Conservation (phyloP, 768 basidiomycete genomes). For the Pholiota conissans region DNA sequence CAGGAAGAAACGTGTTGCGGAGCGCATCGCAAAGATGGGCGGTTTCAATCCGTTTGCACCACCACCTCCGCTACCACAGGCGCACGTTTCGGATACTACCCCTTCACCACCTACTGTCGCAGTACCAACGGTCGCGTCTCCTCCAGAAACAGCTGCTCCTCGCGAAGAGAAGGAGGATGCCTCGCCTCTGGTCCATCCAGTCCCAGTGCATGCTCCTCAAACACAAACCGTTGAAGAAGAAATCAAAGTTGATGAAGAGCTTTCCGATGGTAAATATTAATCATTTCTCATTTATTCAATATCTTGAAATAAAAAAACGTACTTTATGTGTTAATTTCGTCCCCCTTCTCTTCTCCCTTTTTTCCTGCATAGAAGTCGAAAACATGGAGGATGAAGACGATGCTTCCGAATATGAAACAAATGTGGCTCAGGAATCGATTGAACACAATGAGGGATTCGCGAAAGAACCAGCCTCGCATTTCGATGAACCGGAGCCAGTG, state of each 20-base stretch:
- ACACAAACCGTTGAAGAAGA: slow-evolving; percentile 10
- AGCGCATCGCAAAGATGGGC: slow-evolving; percentile 65
- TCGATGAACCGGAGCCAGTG: background rate
- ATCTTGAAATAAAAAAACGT: slow-evolving; percentile 16
- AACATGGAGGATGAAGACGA: slow-evolving; percentile 16
- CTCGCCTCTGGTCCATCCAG: background rate
- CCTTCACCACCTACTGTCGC: slow-evolving; percentile 13
- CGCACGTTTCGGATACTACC: slow-evolving; percentile 7
- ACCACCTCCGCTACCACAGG: slow-evolving; percentile 24
- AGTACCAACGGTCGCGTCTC: background rate
- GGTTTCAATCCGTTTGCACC: slow-evolving; percentile 62
- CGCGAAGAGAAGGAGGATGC: background rate
- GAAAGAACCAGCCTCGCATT: background rate
- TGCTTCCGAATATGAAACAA: slow-evolving; percentile 6
- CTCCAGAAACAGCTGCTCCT: background rate
- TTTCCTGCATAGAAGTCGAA: slow-evolving; percentile 18
- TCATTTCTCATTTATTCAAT: slow-evolving; percentile 19
- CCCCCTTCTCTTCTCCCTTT: background rate
- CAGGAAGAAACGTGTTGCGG: slow-evolving; percentile 58
- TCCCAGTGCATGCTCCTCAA: background rate
- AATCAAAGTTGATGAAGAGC: slow-evolving; percentile 14
- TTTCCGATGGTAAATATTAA: slow-evolving; percentile 36
- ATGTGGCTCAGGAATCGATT: background rate
- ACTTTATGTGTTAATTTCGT: slow-evolving; percentile 30
- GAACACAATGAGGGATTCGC: background rate